A percentile compares a stretch with the other conserved stretches of the same genome.
Conservation (phyloP, 2,329 filamentous ascomycete genomes). For the Botryosphaeria dothidea region DNA sequence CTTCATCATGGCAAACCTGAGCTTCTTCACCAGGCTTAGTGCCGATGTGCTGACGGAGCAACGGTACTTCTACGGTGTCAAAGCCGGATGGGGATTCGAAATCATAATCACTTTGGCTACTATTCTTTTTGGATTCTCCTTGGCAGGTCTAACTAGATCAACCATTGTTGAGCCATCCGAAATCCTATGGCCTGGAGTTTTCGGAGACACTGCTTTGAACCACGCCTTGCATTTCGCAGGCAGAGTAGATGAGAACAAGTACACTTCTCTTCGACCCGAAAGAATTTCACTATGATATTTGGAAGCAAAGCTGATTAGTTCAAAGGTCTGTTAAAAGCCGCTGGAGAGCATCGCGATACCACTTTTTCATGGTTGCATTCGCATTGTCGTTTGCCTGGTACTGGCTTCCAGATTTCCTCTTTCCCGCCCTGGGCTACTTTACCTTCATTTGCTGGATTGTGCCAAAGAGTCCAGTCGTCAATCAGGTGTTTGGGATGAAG, state of each 20-base stretch:
- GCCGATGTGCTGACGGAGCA: slow-evolving; percentile 15
- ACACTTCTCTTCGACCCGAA: no score
- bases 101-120: background rate
- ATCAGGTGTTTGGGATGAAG: slow-evolving; percentile 27
- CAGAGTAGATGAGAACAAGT: background rate
- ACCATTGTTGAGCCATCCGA: background rate
- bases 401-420: background rate
- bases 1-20: slow-evolving; percentile 6
- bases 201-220: background rate
- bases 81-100: background rate
- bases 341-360: background rate
- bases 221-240: background rate
- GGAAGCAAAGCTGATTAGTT: background rate
- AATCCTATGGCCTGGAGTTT: background rate
- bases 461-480: slow-evolving; percentile 28
- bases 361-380: background rate
- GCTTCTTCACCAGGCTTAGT: slow-evolving; percentile 6
- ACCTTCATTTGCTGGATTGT: slow-evolving; percentile 29
- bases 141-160: background rate
- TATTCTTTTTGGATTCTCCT: background rate
- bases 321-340: background rate
- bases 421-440: slow-evolving; percentile 18
- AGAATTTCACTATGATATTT: no score
- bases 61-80: background rate
- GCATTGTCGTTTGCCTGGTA: background rate